These are phyloP conservation scores for Triticum urartu DNA, from an alignment of 176 grass and related monocot genomes.

Conservation along the genomic window DNA sequence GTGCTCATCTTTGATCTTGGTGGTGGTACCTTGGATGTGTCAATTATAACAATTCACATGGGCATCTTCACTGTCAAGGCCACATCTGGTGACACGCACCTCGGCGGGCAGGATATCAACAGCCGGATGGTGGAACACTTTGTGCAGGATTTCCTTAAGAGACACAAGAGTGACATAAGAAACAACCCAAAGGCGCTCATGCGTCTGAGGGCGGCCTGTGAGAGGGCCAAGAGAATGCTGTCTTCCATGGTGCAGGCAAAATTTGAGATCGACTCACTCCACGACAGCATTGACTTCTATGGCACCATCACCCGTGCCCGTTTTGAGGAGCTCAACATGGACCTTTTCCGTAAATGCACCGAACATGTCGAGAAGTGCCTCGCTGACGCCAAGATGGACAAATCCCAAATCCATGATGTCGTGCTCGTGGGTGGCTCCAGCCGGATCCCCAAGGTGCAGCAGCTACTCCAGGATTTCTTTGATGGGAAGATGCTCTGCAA, in stretches of 20 bases:
- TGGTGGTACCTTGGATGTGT: slow-evolving; percentile 7
- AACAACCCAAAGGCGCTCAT: slow-evolving; percentile 8
- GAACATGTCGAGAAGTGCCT: slow-evolving; percentile 18
- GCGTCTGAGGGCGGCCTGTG: background rate
- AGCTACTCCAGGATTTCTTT: slow-evolving; percentile 84
- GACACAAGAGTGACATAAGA: slow-evolving; percentile 6
- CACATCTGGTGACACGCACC: slow-evolving; percentile 18
- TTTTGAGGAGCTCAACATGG: slow-evolving; percentile 4
- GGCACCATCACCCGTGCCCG: background rate
- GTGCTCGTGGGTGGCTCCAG: slow-evolving; percentile 79
- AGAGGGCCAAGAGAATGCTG: slow-evolving; percentile 14
- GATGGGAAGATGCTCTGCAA: slow-evolving; percentile 36
- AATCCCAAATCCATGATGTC: slow-evolving; percentile 42
- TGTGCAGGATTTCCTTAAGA: slow-evolving; percentile 17
- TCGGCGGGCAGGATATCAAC: background rate
- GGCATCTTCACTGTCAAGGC: background rate
- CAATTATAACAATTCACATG: background rate
- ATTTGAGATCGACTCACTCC: slow-evolving; percentile 10
- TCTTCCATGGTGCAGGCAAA: slow-evolving; percentile 8
- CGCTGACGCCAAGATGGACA: background rate
- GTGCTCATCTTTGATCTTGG: slow-evolving; percentile 15
- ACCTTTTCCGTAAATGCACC: slow-evolving; percentile 7
- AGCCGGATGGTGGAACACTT: slow-evolving; percentile 11
- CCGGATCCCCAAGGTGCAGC: slow-evolving; percentile 80
- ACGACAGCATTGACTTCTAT: background rate